phyloP scores from a whole-genome alignment of 352 stramenopile species.

The Elongisporangium undulatum region DNA sequence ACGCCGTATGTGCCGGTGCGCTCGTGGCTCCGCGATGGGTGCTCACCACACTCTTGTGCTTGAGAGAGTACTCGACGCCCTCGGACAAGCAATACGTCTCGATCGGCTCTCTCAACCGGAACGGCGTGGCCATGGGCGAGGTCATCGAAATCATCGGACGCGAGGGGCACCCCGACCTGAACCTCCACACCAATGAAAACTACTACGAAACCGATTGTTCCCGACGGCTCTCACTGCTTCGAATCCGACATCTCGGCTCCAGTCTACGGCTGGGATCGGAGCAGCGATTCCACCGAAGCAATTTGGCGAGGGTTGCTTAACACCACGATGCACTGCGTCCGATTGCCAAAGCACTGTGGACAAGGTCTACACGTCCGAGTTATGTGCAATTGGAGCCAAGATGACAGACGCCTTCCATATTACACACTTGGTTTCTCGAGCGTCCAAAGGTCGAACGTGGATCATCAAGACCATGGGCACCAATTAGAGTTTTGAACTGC shows the following conservation, averaged over 20 bases:
- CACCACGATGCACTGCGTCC: neutral
- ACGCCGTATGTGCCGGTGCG: neutral
- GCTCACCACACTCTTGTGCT: neutral
- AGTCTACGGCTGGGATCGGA: neutral
- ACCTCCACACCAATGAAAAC: neutral
- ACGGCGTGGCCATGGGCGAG: neutral
- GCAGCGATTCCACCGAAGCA: neutral
- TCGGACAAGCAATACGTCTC: slow-evolving; percentile 3
- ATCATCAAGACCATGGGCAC: neutral
- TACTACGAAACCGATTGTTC: neutral
- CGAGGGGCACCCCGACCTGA: neutral
- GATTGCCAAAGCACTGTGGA: neutral
- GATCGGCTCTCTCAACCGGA: slow-evolving; percentile 18
- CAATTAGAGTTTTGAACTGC: too few species aligned
- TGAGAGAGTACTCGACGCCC: neutral
- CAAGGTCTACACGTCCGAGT: neutral
- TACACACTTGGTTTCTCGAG: neutral
- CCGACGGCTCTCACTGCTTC: neutral
- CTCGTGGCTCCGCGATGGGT: neutral
- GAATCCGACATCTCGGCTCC: neutral
- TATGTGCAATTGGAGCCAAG: neutral
- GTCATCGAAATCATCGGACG: neutral
- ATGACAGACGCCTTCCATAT: neutral
- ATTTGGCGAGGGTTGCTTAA: neutral
- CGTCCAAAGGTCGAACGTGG: neutral